Percentiles rank a stretch among this genome's conserved stretches.
These are phyloP conservation scores for Arthrobotrys megalospora DNA, from an alignment of 2,329 filamentous ascomycete species.

Conservation along the genomic window DNA sequence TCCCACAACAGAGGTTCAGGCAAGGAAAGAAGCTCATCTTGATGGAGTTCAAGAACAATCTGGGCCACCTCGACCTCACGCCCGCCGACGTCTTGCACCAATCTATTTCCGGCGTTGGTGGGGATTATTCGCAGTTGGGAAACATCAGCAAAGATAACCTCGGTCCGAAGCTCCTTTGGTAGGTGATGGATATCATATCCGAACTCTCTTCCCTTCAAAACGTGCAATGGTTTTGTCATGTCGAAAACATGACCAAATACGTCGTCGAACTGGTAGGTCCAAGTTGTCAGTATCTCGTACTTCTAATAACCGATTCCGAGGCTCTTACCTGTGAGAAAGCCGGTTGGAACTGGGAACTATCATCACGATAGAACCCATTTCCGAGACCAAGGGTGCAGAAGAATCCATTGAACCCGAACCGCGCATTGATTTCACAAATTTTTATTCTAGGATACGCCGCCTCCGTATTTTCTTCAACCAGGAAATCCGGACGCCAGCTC, in stretches of 20 bases:
- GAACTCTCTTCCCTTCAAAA: slow-evolving; percentile 67
- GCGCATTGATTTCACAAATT: slow-evolving; percentile 69
- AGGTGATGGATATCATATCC: slow-evolving; percentile 69
- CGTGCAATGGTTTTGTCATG: slow-evolving; percentile 65
- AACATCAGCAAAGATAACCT: slow-evolving; percentile 53
- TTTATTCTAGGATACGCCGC: slow-evolving; percentile 60
- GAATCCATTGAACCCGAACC: slow-evolving; percentile 68
- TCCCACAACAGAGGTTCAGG: slow-evolving; percentile 66
- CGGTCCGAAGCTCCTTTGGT: not conserved
- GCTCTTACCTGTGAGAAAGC: slow-evolving; percentile 42
- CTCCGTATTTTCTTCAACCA: slow-evolving; percentile 64
- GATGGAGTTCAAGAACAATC: slow-evolving; percentile 68
- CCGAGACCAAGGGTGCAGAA: slow-evolving; percentile 3
- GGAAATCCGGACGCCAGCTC: slow-evolving; percentile 68
- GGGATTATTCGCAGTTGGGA: slow-evolving; percentile 63
- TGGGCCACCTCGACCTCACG: slow-evolving; percentile 65
- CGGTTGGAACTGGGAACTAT: slow-evolving; percentile 15
- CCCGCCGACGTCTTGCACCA: slow-evolving; percentile 62
- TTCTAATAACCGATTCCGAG: not conserved
- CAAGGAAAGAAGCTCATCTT: slow-evolving; percentile 67
- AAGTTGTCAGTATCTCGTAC: not conserved
- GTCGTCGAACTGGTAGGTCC: slow-evolving; percentile 65
- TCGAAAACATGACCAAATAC: slow-evolving; percentile 66
- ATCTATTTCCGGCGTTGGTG: not conserved
- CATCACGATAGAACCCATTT: slow-evolving; percentile 24